Percentiles rank a stretch among this genome's conserved stretches.
These are phyloP conservation scores for Teratosphaeria zuluensis DNA, from an alignment of 2,329 filamentous ascomycete species.

Conservation along the genomic window DNA sequence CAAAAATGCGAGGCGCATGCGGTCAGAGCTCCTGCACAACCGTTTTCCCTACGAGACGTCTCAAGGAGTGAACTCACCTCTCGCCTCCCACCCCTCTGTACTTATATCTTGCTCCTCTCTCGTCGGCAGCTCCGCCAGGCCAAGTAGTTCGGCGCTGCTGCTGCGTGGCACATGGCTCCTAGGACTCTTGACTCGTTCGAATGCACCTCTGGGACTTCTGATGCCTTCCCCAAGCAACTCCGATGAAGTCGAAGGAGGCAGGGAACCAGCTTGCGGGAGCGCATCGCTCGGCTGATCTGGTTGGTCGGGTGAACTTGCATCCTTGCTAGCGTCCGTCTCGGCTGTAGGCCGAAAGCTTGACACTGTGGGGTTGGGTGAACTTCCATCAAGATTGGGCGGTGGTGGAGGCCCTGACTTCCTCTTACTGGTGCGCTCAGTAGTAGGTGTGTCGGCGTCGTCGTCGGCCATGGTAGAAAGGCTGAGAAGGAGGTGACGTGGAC, in stretches of 20 bases:
- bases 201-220: not conserved
- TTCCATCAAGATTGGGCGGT: not conserved
- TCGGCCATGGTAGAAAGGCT: not conserved
- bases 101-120: not conserved
- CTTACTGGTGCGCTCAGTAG: not conserved
- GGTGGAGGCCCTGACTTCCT: not conserved
- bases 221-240: not conserved
- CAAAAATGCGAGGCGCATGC: not conserved
- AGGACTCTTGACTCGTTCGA: not conserved
- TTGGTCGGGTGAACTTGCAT: not conserved
- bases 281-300: not conserved
- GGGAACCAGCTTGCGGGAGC: not conserved
- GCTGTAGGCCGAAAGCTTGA: not conserved
- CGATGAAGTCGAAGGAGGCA: not conserved
- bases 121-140: not conserved
- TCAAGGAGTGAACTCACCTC: not conserved
- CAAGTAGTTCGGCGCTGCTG: not conserved
- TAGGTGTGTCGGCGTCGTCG: not conserved
- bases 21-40: not conserved
- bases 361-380: not conserved
- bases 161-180: not conserved
- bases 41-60: not conserved
- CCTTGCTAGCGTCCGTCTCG: not conserved
- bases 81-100: not conserved
- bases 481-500: not conserved